Evolutionary conservation across 805 yeast genomes (phyloP).

Genomic region (Monosporozyma aerobia): DNA sequence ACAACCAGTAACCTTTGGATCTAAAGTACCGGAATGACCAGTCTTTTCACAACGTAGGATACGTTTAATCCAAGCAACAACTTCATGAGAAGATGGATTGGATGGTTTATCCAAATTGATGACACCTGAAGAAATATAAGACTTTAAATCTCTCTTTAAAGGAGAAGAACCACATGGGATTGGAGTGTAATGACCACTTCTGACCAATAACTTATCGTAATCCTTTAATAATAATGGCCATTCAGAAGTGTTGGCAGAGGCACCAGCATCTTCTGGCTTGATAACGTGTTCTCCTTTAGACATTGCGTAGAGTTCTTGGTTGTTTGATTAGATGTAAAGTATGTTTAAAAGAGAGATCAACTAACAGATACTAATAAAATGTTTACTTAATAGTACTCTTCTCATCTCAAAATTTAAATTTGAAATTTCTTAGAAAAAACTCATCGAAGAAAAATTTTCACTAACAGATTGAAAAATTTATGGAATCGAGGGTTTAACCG

Average conservation of each 20-base stretch:
- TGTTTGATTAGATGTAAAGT: background rate
- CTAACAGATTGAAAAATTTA: background rate
- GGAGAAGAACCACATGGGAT: slow-evolving; percentile 95
- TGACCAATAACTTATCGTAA: slow-evolving; percentile 86
- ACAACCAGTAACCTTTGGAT: slow-evolving; percentile 98
- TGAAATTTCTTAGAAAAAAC: slow-evolving; percentile 1
- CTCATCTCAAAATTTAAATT: background rate
- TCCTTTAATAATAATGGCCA: slow-evolving; percentile 94
- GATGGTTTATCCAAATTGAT: slow-evolving; percentile 97
- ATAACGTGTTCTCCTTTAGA: slow-evolving; percentile 59
- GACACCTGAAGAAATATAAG: slow-evolving; percentile 88
- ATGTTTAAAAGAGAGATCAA: background rate
- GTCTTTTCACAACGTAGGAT: slow-evolving; percentile 93
- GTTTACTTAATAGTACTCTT: background rate
- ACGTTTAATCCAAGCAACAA: slow-evolving; percentile 98
- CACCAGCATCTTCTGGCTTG: slow-evolving; percentile 76
- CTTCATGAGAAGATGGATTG: slow-evolving; percentile 97
- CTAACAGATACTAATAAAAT: background rate
- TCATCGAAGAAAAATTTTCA: slow-evolving; percentile 3
- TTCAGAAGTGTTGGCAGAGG: slow-evolving; percentile 77
- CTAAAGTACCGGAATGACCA: slow-evolving; percentile 98
- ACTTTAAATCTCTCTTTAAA: slow-evolving; percentile 82
- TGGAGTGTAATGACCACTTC: slow-evolving; percentile 96
- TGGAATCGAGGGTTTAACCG: background rate
- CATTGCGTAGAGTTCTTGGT: slow-evolving; percentile 29